Percentiles rank a stretch among this genome's conserved stretches.
phyloP scores from a whole-genome alignment of 2,329 filamentous ascomycete species.

The Aschersonia sp. region DNA sequence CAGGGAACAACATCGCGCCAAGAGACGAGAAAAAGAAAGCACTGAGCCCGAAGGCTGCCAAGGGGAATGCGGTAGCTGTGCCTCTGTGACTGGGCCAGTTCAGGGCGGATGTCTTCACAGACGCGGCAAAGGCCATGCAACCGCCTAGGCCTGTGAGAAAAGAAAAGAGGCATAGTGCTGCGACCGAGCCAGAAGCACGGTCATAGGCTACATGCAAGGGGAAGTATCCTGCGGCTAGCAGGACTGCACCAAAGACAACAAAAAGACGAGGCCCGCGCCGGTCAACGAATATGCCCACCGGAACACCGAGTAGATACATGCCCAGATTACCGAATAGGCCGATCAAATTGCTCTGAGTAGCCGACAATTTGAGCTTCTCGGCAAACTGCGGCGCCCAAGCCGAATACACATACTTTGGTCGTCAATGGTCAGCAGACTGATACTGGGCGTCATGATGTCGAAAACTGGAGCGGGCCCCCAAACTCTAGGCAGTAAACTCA shows the following conservation, averaged over 20 bases:
- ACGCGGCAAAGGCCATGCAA: constrained; percentile 77
- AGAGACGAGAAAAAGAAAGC: constrained; percentile 90
- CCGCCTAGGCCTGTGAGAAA: constrained; percentile 80
- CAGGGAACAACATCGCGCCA: constrained; percentile 64
- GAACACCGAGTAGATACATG: constrained; percentile 86
- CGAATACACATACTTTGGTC: constrained; percentile 79
- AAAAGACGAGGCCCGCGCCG: constrained; percentile 65
- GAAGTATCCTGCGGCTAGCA: constrained; percentile 70
- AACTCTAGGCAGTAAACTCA: constrained; percentile 23
- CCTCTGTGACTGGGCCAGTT: constrained; percentile 88
- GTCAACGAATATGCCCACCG: constrained; percentile 79
- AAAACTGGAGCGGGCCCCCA: neutral
- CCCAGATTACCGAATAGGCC: constrained; percentile 76
- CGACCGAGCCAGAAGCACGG: constrained; percentile 43
- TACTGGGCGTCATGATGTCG: neutral
- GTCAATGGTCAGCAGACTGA: neutral
- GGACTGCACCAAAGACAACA: constrained; percentile 57
- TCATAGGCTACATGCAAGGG: constrained; percentile 71
- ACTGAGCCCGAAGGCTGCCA: constrained; percentile 86
- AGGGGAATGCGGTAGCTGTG: constrained; percentile 83
- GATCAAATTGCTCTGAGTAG: constrained; percentile 88
- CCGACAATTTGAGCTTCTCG: constrained; percentile 68
- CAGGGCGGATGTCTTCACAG: constrained; percentile 74
- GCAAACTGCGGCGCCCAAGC: constrained; percentile 96
- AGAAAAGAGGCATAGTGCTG: constrained; percentile 63